Evolutionary conservation across 495 filamentous ascomycete species (phyloP), one percentile per base, ranked within the genome.

Genomic region (Xylaria venustula): DNA sequence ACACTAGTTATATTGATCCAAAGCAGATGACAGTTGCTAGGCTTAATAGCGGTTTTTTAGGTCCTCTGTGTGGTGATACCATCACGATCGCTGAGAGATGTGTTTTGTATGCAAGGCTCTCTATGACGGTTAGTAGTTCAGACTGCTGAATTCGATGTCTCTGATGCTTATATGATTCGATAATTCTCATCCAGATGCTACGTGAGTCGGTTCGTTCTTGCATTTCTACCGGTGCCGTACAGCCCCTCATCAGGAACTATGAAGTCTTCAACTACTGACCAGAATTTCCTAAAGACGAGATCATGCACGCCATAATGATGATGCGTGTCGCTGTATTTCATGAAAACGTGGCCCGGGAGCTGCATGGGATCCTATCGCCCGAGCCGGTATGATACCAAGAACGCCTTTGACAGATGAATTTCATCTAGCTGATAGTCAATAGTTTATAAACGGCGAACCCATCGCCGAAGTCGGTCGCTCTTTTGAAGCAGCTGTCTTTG

Each of bases 391-490:
- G 37, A 9, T 40, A 46, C 42, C n/a, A 17, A 5, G n/a, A 46
- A 22, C 15, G 15, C 15, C 5, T n/a, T 22, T 4, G 30, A 34
- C 30, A 5, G 30, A 34, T 34, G 30, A 34, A 34, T 34, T n/a
- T n/a, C n/a, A n/a, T n/a, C n/a, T n/a, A n/a, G n/a, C n/a, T n/a
- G n/a, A n/a, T n/a, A n/a, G 6, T 40, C 3, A 7, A 3, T 51
- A 51, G 48, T 51, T 34, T 15, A 17, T 51, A 15, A 36, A 54
- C 22, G 0, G 15, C 12, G 52, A 54, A 11, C 22, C 52, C 6
- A 44, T 44, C 23, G 36, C 36, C 15, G 52, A 54, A 17, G 14
- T 54, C 25, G 52, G 52, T 8, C 40, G 52, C n/a, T 54, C 52
- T 1, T 12, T 41, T 2, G 52, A 54, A 44, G 25, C 1, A 25